Conservation (phyloP, 176 grass and related monocot genomes). For the Raddia distichophylla region DNA sequence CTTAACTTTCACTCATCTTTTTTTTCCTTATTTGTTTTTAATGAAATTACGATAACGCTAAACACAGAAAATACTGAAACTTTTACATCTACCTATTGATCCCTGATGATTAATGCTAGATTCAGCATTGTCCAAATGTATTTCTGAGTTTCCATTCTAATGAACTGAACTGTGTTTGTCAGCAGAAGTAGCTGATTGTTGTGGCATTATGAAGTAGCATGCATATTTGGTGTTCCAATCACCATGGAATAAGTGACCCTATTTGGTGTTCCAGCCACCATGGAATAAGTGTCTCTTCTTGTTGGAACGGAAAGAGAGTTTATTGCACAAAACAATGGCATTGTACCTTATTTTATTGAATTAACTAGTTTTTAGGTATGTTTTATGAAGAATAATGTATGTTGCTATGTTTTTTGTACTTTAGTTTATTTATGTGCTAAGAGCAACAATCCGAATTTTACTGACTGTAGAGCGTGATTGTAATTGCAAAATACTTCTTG, state of each 20-base stretch:
- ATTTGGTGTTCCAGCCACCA: slow-evolving; percentile 20
- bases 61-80: not conserved
- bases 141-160: slow-evolving; percentile 1
- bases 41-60: not conserved
- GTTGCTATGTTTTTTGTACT: slow-evolving; percentile 3
- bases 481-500: slow-evolving; percentile 9
- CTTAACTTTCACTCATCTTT: not conserved
- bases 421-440: slow-evolving; percentile 11
- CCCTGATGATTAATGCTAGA: not conserved
- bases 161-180: slow-evolving; percentile 23
- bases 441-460: not conserved
- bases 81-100: slow-evolving; percentile 15
- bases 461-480: not conserved
- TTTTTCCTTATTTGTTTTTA: not conserved
- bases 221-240: slow-evolving; percentile 10
- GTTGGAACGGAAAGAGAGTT: slow-evolving; percentile 1
- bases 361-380: slow-evolving; percentile 13
- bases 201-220: slow-evolving; percentile 8
- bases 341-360: not conserved
- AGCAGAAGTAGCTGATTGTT: slow-evolving; percentile 17
- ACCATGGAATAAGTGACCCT: slow-evolving; percentile 26
- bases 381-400: slow-evolving; percentile 18
- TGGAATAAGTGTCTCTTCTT: slow-evolving; percentile 14
- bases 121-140: not conserved
- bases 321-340: slow-evolving; percentile 9